Percentiles rank a stretch among this genome's conserved stretches.
Conservation (phyloP, 2,329 filamentous ascomycete genomes). For the Cryphonectria japonica region DNA sequence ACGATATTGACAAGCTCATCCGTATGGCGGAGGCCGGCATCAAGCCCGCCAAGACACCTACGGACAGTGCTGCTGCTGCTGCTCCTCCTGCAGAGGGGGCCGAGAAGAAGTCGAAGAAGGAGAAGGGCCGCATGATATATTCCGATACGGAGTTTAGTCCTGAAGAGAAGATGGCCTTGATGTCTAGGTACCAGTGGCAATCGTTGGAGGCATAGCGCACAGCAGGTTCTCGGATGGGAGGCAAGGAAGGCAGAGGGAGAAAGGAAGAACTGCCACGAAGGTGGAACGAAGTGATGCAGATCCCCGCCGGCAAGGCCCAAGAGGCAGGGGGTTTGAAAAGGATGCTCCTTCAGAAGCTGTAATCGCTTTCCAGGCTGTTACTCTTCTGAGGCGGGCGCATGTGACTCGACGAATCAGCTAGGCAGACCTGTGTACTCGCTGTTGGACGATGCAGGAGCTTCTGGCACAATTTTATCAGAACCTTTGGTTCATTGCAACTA, state of each 20-base stretch:
- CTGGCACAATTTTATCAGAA: not conserved
- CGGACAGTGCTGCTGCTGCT: conserved; percentile 37
- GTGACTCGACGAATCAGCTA: not conserved
- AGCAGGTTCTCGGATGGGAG: not conserved
- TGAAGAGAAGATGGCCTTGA: conserved; percentile 84
- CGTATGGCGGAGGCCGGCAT: conserved; percentile 67
- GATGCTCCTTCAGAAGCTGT: not conserved
- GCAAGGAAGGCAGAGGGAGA: not conserved
- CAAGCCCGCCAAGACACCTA: conserved; percentile 46
- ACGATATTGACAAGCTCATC: conserved; percentile 69
- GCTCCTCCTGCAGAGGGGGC: conserved; percentile 44
- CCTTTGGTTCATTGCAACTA: not conserved
- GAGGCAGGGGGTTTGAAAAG: not conserved
- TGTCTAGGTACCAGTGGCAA: conserved; percentile 72
- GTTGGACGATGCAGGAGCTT: not conserved
- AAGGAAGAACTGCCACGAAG: not conserved
- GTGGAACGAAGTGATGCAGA: not conserved
- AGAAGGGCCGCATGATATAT: conserved; percentile 73
- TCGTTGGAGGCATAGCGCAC: conserved; percentile 8
- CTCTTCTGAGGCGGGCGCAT: not conserved
- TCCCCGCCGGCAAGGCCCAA: not conserved
- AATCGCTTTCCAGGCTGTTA: not conserved
- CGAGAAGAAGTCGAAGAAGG: conserved; percentile 71
- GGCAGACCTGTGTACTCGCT: not conserved
- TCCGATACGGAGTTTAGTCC: conserved; percentile 78